Percentiles rank a stretch among this genome's conserved stretches.
Conservation (phyloP, 176 grass and related monocot genomes). For the Saccharum officinarum region DNA sequence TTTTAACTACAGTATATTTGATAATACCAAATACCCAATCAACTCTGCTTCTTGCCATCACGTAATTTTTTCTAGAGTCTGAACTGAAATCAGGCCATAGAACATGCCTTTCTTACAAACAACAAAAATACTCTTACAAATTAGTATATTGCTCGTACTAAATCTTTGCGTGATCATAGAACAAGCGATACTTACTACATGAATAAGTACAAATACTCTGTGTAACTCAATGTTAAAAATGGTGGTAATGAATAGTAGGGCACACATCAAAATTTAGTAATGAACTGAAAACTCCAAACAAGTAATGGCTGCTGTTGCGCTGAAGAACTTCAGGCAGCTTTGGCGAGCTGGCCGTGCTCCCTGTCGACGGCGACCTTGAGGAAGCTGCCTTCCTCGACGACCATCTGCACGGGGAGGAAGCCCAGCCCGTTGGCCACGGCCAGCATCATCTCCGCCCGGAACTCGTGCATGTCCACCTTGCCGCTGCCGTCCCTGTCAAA, state of each 20-base stretch:
- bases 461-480: conserved; percentile 53
- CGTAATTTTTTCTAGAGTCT: not conserved
- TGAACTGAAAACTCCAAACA: not conserved
- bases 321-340: not conserved
- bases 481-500: conserved; percentile 70
- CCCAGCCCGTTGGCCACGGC: conserved; percentile 60
- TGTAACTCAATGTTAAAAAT: no score
- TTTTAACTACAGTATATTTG: not conserved
- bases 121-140: not conserved
- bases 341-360: conserved; percentile 45
- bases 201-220: no score
- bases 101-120: no score
- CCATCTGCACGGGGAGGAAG: conserved; percentile 69
- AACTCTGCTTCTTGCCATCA: not conserved
- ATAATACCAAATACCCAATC: not conserved
- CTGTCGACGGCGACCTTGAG: conserved; percentile 65
- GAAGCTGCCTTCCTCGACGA: conserved; percentile 76
- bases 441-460: conserved; percentile 59
- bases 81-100: not conserved
- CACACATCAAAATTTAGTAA: not conserved
- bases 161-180: no score
- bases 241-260: not conserved
- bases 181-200: no score
- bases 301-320: not conserved
- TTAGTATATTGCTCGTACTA: not conserved